Conservation (phyloP, 805 yeast genomes). For the Allodekkera sacchari region DNA sequence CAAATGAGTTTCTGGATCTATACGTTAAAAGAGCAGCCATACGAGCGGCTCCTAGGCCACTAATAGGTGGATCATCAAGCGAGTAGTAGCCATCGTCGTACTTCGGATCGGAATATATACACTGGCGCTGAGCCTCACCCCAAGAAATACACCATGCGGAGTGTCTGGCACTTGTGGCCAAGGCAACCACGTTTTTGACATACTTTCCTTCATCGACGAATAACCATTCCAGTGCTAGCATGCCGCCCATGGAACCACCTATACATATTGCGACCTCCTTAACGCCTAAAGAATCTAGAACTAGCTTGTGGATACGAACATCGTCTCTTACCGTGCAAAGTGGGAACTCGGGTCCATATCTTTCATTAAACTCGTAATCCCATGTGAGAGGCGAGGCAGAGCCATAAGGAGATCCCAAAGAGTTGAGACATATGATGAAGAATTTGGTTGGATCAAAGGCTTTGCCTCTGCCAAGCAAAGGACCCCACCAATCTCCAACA, state of each 20-base stretch:
- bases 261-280: slow-evolving; percentile 72
- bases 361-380: slow-evolving; percentile 66
- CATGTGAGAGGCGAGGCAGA: slow-evolving; percentile 83
- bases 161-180: slow-evolving; percentile 91
- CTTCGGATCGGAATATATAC: slow-evolving; percentile 91
- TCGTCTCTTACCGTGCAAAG: slow-evolving; percentile 92
- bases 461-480: slow-evolving; percentile 71
- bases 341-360: slow-evolving; percentile 94
- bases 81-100: slow-evolving; percentile 85
- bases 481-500: slow-evolving; percentile 99
- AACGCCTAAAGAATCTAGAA: slow-evolving; percentile 77
- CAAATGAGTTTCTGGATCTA: slow-evolving; percentile 87
- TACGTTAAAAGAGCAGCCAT: slow-evolving; percentile 94
- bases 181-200: slow-evolving; percentile 65
- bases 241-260: slow-evolving; percentile 99
- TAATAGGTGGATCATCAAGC: slow-evolving; percentile 67
- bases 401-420: slow-evolving; percentile 96
- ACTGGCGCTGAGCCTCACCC: slow-evolving; percentile 97
- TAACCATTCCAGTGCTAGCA: slow-evolving; percentile 87
- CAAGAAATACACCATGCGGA: slow-evolving; percentile 99
- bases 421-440: slow-evolving; percentile 80
- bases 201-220: slow-evolving; percentile 51
- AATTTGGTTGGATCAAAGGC: slow-evolving; percentile 89
- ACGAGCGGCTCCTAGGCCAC: slow-evolving; percentile 92
- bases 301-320: slow-evolving; percentile 64